phyloP scores from a whole-genome alignment of 257 asterid genomes.

The Marsdenia floribunda region DNA sequence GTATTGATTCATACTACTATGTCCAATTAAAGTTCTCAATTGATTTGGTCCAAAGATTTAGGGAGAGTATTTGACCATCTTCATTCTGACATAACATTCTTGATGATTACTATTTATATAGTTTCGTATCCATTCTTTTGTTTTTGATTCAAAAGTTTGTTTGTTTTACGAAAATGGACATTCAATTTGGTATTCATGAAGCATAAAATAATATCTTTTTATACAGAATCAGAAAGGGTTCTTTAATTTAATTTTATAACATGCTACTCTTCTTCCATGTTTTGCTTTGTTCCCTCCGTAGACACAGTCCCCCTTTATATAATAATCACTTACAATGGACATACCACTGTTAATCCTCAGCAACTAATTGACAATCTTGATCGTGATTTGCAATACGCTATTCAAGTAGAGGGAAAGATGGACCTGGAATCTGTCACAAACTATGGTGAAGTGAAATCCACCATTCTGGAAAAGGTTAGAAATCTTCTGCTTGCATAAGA shows the following conservation, averaged over 20 bases:
- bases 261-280: background rate
- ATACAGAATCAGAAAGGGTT: background rate
- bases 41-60: background rate
- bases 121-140: background rate
- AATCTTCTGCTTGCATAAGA: slow-evolving; percentile 12
- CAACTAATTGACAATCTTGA: slow-evolving; percentile 82
- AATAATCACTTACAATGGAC: background rate
- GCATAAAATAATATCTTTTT: background rate
- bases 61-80: background rate
- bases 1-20: background rate
- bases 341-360: slow-evolving; percentile 34
- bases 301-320: background rate
- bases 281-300: background rate
- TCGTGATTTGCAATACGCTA: slow-evolving; percentile 96
- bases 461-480: slow-evolving; percentile 77
- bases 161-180: background rate
- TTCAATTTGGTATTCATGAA: background rate
- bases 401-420: slow-evolving; percentile 88
- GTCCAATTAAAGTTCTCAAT: background rate
- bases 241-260: background rate
- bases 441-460: slow-evolving; percentile 82
- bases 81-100: background rate
- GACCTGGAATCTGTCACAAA: slow-evolving; percentile 69
- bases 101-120: background rate
- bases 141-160: background rate